Evolutionary conservation across 768 basidiomycete species (phyloP).

Genomic region (Russula foetens): DNA sequence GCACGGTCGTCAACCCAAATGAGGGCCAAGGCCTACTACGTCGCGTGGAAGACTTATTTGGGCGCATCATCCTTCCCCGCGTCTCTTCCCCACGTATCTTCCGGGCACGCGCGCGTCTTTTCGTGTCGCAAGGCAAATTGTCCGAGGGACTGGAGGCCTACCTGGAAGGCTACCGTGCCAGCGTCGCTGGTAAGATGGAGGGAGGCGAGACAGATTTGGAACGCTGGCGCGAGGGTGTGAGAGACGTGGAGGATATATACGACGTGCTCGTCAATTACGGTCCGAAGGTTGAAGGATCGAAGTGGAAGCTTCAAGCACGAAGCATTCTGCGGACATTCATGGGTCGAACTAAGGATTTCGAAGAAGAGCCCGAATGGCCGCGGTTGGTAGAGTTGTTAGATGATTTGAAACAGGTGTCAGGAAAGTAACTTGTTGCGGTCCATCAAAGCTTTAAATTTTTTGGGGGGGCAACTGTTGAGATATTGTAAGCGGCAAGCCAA

Average conservation of each 20-base stretch:
- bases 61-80: slow-evolving; percentile 71
- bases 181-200: slow-evolving; percentile 51
- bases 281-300: slow-evolving; percentile 47
- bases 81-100: slow-evolving; percentile 74
- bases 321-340: slow-evolving; percentile 86
- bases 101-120: slow-evolving; percentile 73
- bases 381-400: slow-evolving; percentile 57
- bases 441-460: too few relatives aligned
- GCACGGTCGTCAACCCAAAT: slow-evolving; percentile 39
- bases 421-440: neutral
- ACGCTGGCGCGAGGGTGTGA: slow-evolving; percentile 67
- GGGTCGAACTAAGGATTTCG: slow-evolving; percentile 78
- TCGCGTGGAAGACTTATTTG: slow-evolving; percentile 66
- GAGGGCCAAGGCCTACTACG: slow-evolving; percentile 59
- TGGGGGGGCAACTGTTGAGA: too few relatives aligned
- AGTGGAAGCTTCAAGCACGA: slow-evolving; percentile 82
- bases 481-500: too few relatives aligned
- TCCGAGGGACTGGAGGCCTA: slow-evolving; percentile 74
- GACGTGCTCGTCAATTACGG: slow-evolving; percentile 81
- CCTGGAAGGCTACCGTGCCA: slow-evolving; percentile 76
- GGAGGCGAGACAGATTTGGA: slow-evolving; percentile 58
- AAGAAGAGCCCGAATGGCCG: slow-evolving; percentile 82
- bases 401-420: slow-evolving; percentile 43
- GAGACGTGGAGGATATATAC: slow-evolving; percentile 77
- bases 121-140: slow-evolving; percentile 66